Evolutionary conservation across 345 rosid genomes (phyloP).

Genomic region (Gossypium australe): DNA sequence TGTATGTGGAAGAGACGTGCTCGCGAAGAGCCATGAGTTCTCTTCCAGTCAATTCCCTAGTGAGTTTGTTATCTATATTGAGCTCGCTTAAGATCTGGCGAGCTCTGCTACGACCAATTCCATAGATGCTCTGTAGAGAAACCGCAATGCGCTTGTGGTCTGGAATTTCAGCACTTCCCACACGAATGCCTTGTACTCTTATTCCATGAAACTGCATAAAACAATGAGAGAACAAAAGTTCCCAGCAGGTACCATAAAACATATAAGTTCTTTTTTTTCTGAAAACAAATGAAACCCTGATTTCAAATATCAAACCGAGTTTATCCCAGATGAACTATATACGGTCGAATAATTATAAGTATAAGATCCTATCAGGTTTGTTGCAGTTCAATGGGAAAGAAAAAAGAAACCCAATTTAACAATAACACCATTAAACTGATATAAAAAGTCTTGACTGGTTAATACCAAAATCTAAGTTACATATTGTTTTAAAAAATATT

Average conservation of each 20-base stretch:
- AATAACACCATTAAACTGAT: not conserved
- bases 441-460: not conserved
- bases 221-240: not conserved
- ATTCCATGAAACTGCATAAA: constrained; percentile 36
- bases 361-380: not conserved
- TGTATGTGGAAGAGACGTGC: constrained; percentile 37
- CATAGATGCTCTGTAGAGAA: constrained; percentile 53
- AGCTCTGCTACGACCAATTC: constrained; percentile 48
- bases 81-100: constrained; percentile 48
- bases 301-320: not conserved
- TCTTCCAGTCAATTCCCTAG: constrained; percentile 44
- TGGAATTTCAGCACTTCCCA: constrained; percentile 53
- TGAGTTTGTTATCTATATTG: constrained; percentile 47
- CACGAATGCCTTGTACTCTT: constrained; percentile 41
- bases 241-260: not conserved
- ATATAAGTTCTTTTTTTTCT: not conserved
- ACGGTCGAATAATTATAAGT: too few relatives aligned
- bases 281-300: not conserved
- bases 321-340: not conserved
- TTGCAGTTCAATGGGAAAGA: not conserved
- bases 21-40: constrained; percentile 48
- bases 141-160: constrained; percentile 40
- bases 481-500: not conserved
- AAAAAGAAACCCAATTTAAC: not conserved
- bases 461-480: not conserved